A percentile compares a stretch with the other conserved stretches of the same genome.
phyloP scores from a whole-genome alignment of 2,329 filamentous ascomycete species.

The Alternaria conjuncta region DNA sequence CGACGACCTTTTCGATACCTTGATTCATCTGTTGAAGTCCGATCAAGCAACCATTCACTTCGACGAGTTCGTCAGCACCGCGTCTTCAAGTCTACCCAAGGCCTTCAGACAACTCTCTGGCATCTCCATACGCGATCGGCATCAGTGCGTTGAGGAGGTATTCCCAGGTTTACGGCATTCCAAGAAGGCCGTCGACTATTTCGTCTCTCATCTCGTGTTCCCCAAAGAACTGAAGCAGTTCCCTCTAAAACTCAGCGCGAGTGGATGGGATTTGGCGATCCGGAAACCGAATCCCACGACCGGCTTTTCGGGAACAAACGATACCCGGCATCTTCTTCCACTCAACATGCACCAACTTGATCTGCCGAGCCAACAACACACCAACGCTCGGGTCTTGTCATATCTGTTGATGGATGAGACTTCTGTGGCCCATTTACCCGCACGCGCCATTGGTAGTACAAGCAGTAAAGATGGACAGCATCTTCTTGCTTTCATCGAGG shows the following conservation, averaged over 20 bases:
- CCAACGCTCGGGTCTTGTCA: slow-evolving; percentile 70
- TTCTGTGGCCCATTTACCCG: slow-evolving; percentile 36
- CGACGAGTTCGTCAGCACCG: slow-evolving; percentile 52
- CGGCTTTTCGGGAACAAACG: slow-evolving; percentile 75
- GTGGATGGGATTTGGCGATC: slow-evolving; percentile 70
- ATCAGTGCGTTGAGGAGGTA: slow-evolving; percentile 56
- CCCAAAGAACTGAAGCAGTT: slow-evolving; percentile 69
- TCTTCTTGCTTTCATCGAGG: slow-evolving; percentile 56
- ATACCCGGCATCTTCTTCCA: slow-evolving; percentile 65
- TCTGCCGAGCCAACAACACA: slow-evolving; percentile 62
- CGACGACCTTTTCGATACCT: slow-evolving; percentile 56
- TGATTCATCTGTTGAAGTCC: slow-evolving; percentile 57
- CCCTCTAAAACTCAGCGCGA: slow-evolving; percentile 66
- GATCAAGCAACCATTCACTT: slow-evolving; percentile 64
- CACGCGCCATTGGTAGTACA: not conserved
- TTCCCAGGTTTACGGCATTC: slow-evolving; percentile 62
- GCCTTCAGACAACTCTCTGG: slow-evolving; percentile 50
- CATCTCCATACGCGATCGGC: slow-evolving; percentile 54
- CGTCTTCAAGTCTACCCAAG: slow-evolving; percentile 30
- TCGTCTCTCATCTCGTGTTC: slow-evolving; percentile 65
- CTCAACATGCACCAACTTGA: slow-evolving; percentile 64
- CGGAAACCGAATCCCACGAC: slow-evolving; percentile 59
- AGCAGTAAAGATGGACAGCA: slow-evolving; percentile 41
- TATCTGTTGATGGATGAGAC: slow-evolving; percentile 60
- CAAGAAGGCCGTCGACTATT: slow-evolving; percentile 68